Percentiles rank a stretch among this genome's conserved stretches.
Conservation (phyloP, 345 rosid genomes). For the Nephelium lappaceum region DNA sequence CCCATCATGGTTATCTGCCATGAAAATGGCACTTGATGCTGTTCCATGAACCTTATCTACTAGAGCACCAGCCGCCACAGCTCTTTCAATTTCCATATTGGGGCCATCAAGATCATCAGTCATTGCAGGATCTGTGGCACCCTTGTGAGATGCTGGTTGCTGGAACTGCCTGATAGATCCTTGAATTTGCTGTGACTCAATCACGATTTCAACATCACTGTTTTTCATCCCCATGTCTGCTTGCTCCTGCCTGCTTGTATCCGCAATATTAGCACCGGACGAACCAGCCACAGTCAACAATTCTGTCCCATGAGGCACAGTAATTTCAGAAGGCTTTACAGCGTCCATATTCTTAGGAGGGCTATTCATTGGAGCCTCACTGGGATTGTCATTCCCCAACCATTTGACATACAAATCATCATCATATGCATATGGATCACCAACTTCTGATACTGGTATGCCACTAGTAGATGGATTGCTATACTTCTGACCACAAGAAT, state of each 20-base stretch:
- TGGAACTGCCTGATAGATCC: slow-evolving; percentile 31
- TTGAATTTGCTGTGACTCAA: slow-evolving; percentile 30
- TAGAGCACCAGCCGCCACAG: neutral
- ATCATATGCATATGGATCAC: slow-evolving; percentile 37
- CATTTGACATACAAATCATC: slow-evolving; percentile 45
- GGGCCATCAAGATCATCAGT: slow-evolving; percentile 4
- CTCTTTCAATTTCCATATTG: slow-evolving; percentile 12
- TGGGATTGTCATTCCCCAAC: slow-evolving; percentile 35
- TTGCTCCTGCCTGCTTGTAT: slow-evolving; percentile 27
- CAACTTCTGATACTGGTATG: slow-evolving; percentile 23
- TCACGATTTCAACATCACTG: slow-evolving; percentile 31
- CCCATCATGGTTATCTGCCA: slow-evolving; percentile 18
- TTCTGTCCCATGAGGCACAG: slow-evolving; percentile 18
- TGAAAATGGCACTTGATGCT: slow-evolving; percentile 15
- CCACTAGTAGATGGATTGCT: slow-evolving; percentile 29
- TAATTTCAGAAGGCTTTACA: slow-evolving; percentile 15
- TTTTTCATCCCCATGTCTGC: slow-evolving; percentile 26
- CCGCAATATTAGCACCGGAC: slow-evolving; percentile 22
- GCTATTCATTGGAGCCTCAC: slow-evolving; percentile 22
- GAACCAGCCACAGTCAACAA: slow-evolving; percentile 18
- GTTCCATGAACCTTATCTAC: slow-evolving; percentile 10
- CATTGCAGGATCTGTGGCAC: slow-evolving; percentile 18
- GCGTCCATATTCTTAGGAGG: slow-evolving; percentile 22
- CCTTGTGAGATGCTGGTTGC: slow-evolving; percentile 34
- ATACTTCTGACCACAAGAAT: slow-evolving; percentile 31